Percentiles rank a stretch among this genome's conserved stretches.
Evolutionary conservation across 2,329 filamentous ascomycete species (phyloP).

Genomic region (Ophiostoma tasmaniense): DNA sequence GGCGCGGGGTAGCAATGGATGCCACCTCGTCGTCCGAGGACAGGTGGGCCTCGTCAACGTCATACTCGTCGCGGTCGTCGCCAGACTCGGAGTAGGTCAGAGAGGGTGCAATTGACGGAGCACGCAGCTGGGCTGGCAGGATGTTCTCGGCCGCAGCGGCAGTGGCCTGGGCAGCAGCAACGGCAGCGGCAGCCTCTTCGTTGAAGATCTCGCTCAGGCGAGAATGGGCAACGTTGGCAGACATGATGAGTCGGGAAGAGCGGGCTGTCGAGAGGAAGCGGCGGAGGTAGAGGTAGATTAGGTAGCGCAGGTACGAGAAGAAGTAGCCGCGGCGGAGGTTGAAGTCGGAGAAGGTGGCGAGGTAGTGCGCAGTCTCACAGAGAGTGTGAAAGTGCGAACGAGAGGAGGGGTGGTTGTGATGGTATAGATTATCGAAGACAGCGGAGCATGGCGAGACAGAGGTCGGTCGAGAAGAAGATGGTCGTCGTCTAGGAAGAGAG

Average conservation of each 20-base stretch:
- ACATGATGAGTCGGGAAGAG: conserved; percentile 13
- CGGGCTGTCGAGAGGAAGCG: background rate
- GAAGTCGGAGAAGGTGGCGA: background rate
- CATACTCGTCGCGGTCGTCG: conserved; percentile 47
- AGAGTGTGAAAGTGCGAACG: background rate
- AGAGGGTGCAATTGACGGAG: conserved; percentile 49
- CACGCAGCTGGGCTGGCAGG: conserved; percentile 36
- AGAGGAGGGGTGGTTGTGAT: conserved; percentile 1
- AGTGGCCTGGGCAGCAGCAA: conserved; percentile 25
- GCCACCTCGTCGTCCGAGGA: conserved; percentile 28
- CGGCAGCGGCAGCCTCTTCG: conserved; percentile 19
- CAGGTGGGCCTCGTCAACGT: conserved; percentile 38
- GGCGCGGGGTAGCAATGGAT: conserved; percentile 28
- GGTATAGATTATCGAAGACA: conserved; percentile 4
- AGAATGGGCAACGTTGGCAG: conserved; percentile 15
- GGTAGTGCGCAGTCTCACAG: background rate
- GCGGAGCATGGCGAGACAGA: conserved; percentile 9
- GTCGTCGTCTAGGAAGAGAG: background rate
- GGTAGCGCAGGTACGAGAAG: background rate
- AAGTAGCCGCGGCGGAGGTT: background rate
- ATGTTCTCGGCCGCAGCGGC: conserved; percentile 30
- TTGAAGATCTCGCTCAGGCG: conserved; percentile 21
- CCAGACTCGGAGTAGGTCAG: conserved; percentile 55
- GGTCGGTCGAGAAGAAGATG: background rate
- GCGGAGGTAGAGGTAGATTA: background rate